Conservation (phyloP, 768 basidiomycete genomes). For the Lactarius akahatsu region DNA sequence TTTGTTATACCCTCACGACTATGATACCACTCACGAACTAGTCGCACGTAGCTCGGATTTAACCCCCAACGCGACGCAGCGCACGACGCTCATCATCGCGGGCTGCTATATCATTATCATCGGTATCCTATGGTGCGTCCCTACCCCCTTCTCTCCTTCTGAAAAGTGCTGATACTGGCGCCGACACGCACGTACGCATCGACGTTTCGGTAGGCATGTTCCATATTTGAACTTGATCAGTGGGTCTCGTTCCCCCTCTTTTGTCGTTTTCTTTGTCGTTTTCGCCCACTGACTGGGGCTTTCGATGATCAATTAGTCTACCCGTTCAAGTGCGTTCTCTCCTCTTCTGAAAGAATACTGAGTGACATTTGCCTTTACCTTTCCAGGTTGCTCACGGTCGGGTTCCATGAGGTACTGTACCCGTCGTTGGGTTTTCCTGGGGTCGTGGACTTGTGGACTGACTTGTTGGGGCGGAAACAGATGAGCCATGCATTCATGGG, state of each 20-base stretch:
- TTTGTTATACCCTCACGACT: slow-evolving; percentile 20
- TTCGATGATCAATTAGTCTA: slow-evolving; percentile 54
- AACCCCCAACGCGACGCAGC: slow-evolving; percentile 70
- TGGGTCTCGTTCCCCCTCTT: slow-evolving; percentile 41
- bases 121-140: slow-evolving; percentile 72
- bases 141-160: neutral
- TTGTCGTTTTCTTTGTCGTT: neutral
- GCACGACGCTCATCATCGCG: slow-evolving; percentile 76
- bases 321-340: slow-evolving; percentile 80
- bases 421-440: slow-evolving; percentile 16
- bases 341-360: neutral
- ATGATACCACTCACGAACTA: slow-evolving; percentile 1
- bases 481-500: slow-evolving; percentile 87
- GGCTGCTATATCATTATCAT: slow-evolving; percentile 72
- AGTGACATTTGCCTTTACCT: neutral
- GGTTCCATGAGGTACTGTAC: slow-evolving; percentile 73
- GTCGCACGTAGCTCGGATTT: slow-evolving; percentile 38
- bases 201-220: slow-evolving; percentile 58
- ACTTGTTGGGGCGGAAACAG: slow-evolving; percentile 37
- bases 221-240: slow-evolving; percentile 70
- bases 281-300: neutral
- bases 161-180: neutral
- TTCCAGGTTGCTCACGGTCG: slow-evolving; percentile 73
- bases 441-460: neutral
- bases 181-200: neutral